These are phyloP conservation scores for Mycena maculata DNA, from an alignment of 768 basidiomycete species.

Conservation along the genomic window DNA sequence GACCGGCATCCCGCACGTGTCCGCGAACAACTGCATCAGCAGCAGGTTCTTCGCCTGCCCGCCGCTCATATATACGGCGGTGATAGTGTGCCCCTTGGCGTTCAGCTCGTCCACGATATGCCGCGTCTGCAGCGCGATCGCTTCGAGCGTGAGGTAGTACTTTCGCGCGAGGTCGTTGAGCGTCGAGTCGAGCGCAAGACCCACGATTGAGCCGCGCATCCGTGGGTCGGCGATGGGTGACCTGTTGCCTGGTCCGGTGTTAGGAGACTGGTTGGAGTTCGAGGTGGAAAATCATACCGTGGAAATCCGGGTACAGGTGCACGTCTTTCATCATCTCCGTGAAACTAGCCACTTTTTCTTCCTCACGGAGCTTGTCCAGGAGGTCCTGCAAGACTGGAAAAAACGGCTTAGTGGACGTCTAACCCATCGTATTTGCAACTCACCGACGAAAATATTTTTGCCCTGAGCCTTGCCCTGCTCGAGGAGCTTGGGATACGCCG, in stretches of 20 bases:
- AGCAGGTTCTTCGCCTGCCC: conserved; percentile 91
- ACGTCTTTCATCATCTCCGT: conserved; percentile 91
- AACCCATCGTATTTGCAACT: conserved; percentile 16
- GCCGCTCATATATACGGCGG: conserved; percentile 90
- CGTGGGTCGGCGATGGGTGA: conserved; percentile 96
- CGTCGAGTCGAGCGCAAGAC: conserved; percentile 82
- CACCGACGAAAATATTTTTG: conserved; percentile 70
- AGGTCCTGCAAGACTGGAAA: conserved; percentile 75
- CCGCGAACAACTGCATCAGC: conserved; percentile 91
- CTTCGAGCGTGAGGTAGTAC: conserved; percentile 91
- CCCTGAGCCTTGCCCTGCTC: conserved; percentile 69
- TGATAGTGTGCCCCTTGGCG: conserved; percentile 81
- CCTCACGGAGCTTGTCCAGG: conserved; percentile 73
- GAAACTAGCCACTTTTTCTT: conserved; percentile 65
- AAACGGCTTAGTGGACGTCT: background rate
- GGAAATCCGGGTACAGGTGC: conserved; percentile 96
- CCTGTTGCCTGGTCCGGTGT: conserved; percentile 76
- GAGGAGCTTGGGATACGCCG: conserved; percentile 80
- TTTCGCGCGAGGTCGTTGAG: conserved; percentile 88
- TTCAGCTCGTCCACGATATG: conserved; percentile 96
- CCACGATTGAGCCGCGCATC: conserved; percentile 93
- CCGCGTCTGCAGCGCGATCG: conserved; percentile 93
- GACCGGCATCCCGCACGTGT: conserved; percentile 85
- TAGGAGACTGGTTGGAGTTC: conserved; percentile 1
- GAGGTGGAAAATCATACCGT: conserved; percentile 61